Evolutionary conservation across 1,139 yeast genomes (phyloP).

Genomic region (Yamadazyma oceani): DNA sequence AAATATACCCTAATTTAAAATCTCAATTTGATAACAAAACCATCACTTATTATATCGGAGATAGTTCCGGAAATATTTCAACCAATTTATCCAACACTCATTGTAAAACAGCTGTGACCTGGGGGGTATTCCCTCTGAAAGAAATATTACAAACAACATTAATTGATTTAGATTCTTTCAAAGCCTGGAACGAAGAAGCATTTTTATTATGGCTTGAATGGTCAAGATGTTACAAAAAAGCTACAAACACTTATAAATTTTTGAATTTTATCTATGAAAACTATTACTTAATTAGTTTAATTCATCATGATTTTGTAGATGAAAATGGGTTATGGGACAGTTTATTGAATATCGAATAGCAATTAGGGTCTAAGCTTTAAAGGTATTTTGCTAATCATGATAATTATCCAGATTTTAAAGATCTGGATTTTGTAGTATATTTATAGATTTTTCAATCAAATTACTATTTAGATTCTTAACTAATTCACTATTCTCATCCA

Average conservation of each 20-base stretch:
- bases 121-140: slow-evolving; percentile 93
- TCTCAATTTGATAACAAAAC: slow-evolving; percentile 37
- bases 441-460: slow-evolving; percentile 36
- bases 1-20: slow-evolving; percentile 53
- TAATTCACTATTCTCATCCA: slow-evolving; percentile 21
- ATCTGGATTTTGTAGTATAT: slow-evolving; percentile 22
- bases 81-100: slow-evolving; percentile 54
- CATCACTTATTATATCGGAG: slow-evolving; percentile 75
- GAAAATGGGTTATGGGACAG: slow-evolving; percentile 79
- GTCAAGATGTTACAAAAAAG: slow-evolving; percentile 73
- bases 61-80: slow-evolving; percentile 53
- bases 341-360: slow-evolving; percentile 36
- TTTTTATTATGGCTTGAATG: slow-evolving; percentile 90
- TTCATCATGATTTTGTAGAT: slow-evolving; percentile 79
- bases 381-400: no score
- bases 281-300: slow-evolving; percentile 76
- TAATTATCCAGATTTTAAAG: slow-evolving; percentile 7
- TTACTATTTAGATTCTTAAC: slow-evolving; percentile 25
- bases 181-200: slow-evolving; percentile 94
- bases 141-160: slow-evolving; percentile 88
- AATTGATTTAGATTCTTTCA: slow-evolving; percentile 82
- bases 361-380: slow-evolving; percentile 13
- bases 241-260: slow-evolving; percentile 55
- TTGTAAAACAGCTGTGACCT: slow-evolving; percentile 75
- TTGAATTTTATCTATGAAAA: slow-evolving; percentile 60